Evolutionary conservation across 495 filamentous ascomycete species (phyloP), one percentile per base, ranked within the genome.

Genomic region (Choiromyces venosus): DNA sequence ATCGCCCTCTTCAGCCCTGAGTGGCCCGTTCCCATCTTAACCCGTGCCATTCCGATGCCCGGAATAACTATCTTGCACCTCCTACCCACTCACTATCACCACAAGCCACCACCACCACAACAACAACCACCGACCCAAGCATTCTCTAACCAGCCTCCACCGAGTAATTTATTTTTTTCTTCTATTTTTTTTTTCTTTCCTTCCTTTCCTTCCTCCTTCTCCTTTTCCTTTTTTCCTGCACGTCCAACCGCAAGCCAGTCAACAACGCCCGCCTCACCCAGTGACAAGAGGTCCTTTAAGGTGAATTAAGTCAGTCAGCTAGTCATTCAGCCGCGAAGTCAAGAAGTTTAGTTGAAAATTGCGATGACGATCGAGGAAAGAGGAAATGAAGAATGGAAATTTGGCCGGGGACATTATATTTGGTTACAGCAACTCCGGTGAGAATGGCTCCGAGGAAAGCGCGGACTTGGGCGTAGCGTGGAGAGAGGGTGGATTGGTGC

Each of bases 51-150:
- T n/a, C 9, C 46, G 0, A 3, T 25, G 5, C 21, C 46, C 46
- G 46, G 46, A 56, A 56, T n/a, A 56, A 56, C 46, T 5, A 56
- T 56, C n/a, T 56, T 56, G n/a, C n/a, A n/a, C n/a, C n/a, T n/a
- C n/a, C n/a, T n/a, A n/a, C n/a, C 46, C 46, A 8, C 44, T 52
- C 44, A 52, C 21, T 21, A 52, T 21, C n/a, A n/a, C n/a, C n/a
- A n/a, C 19, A 52, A 52, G 44, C 44, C 44, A 56, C 44, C 46
- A 25, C 46, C 21, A 52, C 46, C 46, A 1, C n/a, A 7, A 25
- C 42, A 56, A 56, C 46, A 56, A 56, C 21, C 1, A 52, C n/a
- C 44, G 44, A 25, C 44, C 19, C 44, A 0, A 7, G 44, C 44
- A 3, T 25, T 29, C 46, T 12, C 8, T 25, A 56, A 29, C 46